Base-by-base conservation (phyloP, 208 protist species). In the Trypanosoma melophagium region DNA sequence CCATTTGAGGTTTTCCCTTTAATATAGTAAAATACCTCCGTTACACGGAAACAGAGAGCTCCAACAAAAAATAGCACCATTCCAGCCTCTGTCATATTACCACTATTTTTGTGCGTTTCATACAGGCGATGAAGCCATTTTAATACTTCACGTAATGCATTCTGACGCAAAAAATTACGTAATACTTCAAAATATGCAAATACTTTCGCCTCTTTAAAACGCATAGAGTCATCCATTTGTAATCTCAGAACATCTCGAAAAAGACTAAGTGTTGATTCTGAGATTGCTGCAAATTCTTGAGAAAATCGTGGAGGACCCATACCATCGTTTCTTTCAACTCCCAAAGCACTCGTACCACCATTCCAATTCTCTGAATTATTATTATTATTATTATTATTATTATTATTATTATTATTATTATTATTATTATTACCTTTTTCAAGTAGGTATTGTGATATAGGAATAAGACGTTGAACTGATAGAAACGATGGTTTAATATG, bases 41-140 rank as follows among this genome's bases (percentile, higher is more conserved):
- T 94, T 24, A 96, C 72, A 28, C 91, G 86, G 74, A 94, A 96
- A 69, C 88, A 84, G 35, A 96, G 55, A 14, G 86, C 88, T 9
- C 80, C 86, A 47, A 92, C 86, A 68, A 96, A 89, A n/a, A 96
- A 78, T 10, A 93, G 62, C 69, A 93, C 85, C 78, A 93, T 89
- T 45, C 86, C 89, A 8, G 91, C 91, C 76, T 96, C 91, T 24
- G 79, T 64, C 50, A 82, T 54, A 65, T 94, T 86, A 51, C 76
- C 58, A 66, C 92, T 92, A 4, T 68, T 69, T 71, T 86, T 92
- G 80, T 94, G 88, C 2, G 79, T 76, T 28, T 93, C 87, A 60
- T 94, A 81, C 49, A 96, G 78, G 13, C 88, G 84, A 68, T 89
- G 85, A 21, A 94, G 81, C 89, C 91, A 96, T 75, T 84, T 89